Conservation (phyloP, 2,329 filamentous ascomycete genomes). For the Helminthosporium solani region DNA sequence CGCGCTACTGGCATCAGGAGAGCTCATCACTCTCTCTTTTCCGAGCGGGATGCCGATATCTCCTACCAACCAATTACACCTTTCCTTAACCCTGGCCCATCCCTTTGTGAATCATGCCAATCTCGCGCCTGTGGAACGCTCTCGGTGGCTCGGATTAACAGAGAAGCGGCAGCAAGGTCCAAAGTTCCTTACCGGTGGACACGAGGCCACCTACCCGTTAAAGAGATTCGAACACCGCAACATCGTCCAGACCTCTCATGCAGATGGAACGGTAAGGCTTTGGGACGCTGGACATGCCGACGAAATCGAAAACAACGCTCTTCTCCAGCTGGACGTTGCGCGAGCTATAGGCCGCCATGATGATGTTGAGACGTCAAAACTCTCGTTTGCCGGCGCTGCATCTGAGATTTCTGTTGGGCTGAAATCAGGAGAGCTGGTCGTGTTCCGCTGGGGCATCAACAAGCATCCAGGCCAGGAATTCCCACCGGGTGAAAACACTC, state of each 20-base stretch:
- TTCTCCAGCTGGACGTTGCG: conserved; percentile 84
- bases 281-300: conserved; percentile 94
- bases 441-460: conserved; percentile 89
- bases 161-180: conserved; percentile 81
- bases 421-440: conserved; percentile 75
- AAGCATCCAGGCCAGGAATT: conserved; percentile 66
- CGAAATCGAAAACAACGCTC: conserved; percentile 81
- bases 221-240: conserved; percentile 81
- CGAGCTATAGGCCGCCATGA: conserved; percentile 78
- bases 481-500: conserved; percentile 51
- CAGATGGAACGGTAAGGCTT: conserved; percentile 84
- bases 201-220: conserved; percentile 66
- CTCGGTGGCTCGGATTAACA: conserved; percentile 85
- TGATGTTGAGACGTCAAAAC: conserved; percentile 72
- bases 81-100: conserved; percentile 83
- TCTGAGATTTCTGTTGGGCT: conserved; percentile 85
- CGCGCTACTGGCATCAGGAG: conserved; percentile 77
- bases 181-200: conserved; percentile 74
- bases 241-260: conserved; percentile 82
- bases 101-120: conserved; percentile 77
- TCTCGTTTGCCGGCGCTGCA: conserved; percentile 76
- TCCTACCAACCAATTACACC: conserved; percentile 88
- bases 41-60: conserved; percentile 88
- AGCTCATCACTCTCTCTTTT: conserved; percentile 86
- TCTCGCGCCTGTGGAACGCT: conserved; percentile 73